Base-by-base conservation (phyloP, 257 asterid genomes). In the Fraxinus anomala region DNA sequence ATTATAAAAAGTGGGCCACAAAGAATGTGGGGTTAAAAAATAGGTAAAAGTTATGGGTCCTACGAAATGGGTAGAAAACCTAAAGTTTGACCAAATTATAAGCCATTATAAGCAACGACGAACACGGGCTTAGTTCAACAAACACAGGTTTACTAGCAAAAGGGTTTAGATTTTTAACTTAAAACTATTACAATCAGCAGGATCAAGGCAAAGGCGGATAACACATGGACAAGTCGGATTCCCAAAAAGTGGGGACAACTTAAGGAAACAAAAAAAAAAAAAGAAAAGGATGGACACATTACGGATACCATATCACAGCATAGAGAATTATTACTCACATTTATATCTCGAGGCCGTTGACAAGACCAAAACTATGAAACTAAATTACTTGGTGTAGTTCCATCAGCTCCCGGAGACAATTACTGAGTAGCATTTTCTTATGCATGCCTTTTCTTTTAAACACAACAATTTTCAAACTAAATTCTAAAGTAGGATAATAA, bases 371-470 rank as follows among this genome's bases (percentile, higher is more conserved):
- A 49, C 37, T 73, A 77, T 24, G 33, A 3, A 77, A 30, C 77
- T 31, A 79, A 77, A 16, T 69, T 85, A 96, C 98, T 98, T 93
- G 98, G 90, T 96, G 99, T 67, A 96, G 89, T 84, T 96, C 99
- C 98, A 96, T 96, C 79, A 96, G 91, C 88, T 96, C 98, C 87
- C 93, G 99, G 75, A 96, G 97, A 82, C 99, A 93, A 88, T 96
- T 93, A 87, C 99, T 96, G 28, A 96, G 97, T 77, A 96, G 89
- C 65, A 96, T 92, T 85, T 93, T 96, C 90, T 96, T 85, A 96
- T 93, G 93, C 99, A 96, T 61, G 98, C 98, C 88, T 93, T 96
- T 77, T 98, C 99, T 96, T 93, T 85, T 63, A 80, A 73, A 77
- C 76, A 78, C 54, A 26, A 69, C 26, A 31, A 80, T 40, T 78